Evolutionary conservation across 495 filamentous ascomycete genomes (phyloP).

Genomic region (Aspergillus asperescens): DNA sequence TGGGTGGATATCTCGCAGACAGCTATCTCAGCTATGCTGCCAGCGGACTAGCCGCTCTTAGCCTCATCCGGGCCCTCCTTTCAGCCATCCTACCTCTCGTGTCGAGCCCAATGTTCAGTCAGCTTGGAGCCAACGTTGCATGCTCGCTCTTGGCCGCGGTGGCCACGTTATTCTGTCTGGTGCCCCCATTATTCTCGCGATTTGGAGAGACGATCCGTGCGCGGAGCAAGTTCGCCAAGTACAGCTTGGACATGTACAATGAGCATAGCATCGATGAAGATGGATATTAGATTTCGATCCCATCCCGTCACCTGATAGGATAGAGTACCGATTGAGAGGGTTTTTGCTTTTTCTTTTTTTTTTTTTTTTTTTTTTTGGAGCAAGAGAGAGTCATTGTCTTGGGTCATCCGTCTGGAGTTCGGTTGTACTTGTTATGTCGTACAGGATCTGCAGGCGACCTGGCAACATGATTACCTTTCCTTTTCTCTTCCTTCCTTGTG

Average conservation of each 20-base stretch:
- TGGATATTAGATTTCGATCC: slow-evolving; percentile 16
- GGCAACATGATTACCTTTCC: slow-evolving; percentile 9
- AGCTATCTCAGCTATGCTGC: slow-evolving; percentile 50
- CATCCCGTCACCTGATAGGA: neutral
- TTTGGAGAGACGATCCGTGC: slow-evolving; percentile 42
- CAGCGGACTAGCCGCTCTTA: slow-evolving; percentile 47
- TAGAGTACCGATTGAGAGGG: neutral
- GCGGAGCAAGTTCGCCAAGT: slow-evolving; percentile 45
- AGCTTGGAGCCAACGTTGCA: slow-evolving; percentile 41
- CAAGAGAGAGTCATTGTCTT: neutral
- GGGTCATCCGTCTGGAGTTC: neutral
- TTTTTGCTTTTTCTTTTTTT: neutral
- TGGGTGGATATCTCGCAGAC: slow-evolving; percentile 52
- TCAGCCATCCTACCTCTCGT: slow-evolving; percentile 47
- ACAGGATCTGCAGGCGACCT: slow-evolving; percentile 4
- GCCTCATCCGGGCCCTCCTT: slow-evolving; percentile 42
- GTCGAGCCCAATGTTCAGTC: slow-evolving; percentile 39
- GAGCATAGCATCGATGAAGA: slow-evolving; percentile 26
- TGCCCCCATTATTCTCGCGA: slow-evolving; percentile 41
- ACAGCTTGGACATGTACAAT: slow-evolving; percentile 40
- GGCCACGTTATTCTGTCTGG: slow-evolving; percentile 43
- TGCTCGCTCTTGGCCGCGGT: slow-evolving; percentile 41
- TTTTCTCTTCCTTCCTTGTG: neutral
- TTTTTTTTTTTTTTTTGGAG: neutral
- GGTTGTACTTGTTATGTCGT: slow-evolving; percentile 1